Evolutionary conservation across 345 rosid genomes (phyloP).

Genomic region (Balakata baccata): DNA sequence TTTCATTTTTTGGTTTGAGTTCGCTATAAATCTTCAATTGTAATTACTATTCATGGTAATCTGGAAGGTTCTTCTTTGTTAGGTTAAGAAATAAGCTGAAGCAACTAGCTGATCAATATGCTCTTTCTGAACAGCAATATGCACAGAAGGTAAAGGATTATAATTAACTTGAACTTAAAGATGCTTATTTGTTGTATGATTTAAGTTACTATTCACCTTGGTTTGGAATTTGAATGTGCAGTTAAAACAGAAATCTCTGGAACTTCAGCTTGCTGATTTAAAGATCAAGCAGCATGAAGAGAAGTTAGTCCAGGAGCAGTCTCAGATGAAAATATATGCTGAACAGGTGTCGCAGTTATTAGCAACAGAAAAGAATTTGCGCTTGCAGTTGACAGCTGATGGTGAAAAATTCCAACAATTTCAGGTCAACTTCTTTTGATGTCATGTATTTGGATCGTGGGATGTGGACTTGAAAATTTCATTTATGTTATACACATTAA

Average conservation of each 20-base stretch:
- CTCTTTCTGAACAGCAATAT: constrained; percentile 75
- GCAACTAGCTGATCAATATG: constrained; percentile 80
- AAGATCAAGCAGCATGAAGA: constrained; percentile 86
- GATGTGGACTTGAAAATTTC: constrained; percentile 7
- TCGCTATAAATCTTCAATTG: neutral
- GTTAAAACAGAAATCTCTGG: constrained; percentile 80
- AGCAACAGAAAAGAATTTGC: constrained; percentile 81
- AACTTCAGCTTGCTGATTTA: constrained; percentile 74
- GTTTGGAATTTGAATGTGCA: constrained; percentile 38
- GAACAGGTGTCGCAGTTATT: constrained; percentile 83
- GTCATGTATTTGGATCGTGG: neutral
- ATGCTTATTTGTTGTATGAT: neutral
- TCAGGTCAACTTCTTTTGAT: constrained; percentile 50
- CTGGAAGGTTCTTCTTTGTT: constrained; percentile 19
- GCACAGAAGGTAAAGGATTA: constrained; percentile 55
- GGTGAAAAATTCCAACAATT: constrained; percentile 94
- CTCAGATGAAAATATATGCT: constrained; percentile 86
- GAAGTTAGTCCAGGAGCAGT: constrained; percentile 71
- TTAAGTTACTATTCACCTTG: constrained; percentile 5
- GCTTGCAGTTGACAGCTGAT: constrained; percentile 78
- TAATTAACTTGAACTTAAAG: constrained; percentile 1
- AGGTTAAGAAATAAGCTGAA: constrained; percentile 85
- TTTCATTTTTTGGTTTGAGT: constrained; percentile 5
- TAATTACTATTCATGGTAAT: neutral
- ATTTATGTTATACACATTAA: too few relatives aligned